Percentiles rank a stretch among this genome's conserved stretches.
Evolutionary conservation across 495 filamentous ascomycete genomes (phyloP).

Genomic region (Chaetomium fimeti): DNA sequence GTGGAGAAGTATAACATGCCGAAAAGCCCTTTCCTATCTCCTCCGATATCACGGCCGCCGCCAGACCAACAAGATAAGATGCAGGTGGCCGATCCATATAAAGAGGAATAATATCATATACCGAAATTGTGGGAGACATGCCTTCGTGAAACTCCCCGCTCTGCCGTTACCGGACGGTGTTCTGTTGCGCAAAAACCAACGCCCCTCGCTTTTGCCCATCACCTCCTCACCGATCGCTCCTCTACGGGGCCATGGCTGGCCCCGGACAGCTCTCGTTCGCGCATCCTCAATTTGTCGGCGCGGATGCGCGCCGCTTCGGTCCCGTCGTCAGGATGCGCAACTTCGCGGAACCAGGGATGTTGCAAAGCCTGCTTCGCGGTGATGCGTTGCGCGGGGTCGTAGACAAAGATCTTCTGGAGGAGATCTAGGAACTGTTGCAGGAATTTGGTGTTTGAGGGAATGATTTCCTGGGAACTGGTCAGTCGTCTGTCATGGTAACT

Average conservation of each 20-base stretch:
- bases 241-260: conserved; percentile 19
- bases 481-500: conserved; percentile 20
- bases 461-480: conserved; percentile 69
- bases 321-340: conserved; percentile 76
- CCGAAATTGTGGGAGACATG: conserved; percentile 21
- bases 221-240: conserved; percentile 12
- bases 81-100: conserved; percentile 14
- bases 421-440: conserved; percentile 85
- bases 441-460: conserved; percentile 74
- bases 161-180: conserved; percentile 17
- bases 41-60: neutral
- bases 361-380: conserved; percentile 88
- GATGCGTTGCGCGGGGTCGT: conserved; percentile 86
- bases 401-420: conserved; percentile 86
- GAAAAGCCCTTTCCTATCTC: conserved; percentile 1
- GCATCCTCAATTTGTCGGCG: conserved; percentile 48
- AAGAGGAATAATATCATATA: conserved; percentile 23
- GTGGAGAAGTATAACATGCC: conserved; percentile 10
- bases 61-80: conserved; percentile 9
- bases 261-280: conserved; percentile 12
- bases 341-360: conserved; percentile 93
- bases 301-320: conserved; percentile 84
- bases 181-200: conserved; percentile 15
- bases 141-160: conserved; percentile 21
- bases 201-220: neutral